These are phyloP conservation scores for Pholiota conissans DNA, from an alignment of 768 basidiomycete genomes.

Conservation along the genomic window DNA sequence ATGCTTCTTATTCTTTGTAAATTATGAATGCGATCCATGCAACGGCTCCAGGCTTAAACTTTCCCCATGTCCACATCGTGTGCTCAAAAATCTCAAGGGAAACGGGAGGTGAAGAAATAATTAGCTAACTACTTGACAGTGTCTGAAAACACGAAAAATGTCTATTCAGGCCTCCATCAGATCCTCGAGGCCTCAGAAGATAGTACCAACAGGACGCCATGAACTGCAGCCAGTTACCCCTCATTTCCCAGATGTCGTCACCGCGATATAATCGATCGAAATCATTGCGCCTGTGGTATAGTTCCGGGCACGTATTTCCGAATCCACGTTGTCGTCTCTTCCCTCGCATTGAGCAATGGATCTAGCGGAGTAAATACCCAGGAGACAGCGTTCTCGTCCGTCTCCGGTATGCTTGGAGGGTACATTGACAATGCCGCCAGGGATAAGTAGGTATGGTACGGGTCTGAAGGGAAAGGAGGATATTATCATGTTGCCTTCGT, in stretches of 20 bases:
- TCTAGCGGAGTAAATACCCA: slow-evolving; percentile 67
- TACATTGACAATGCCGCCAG: slow-evolving; percentile 79
- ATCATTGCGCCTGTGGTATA: not conserved
- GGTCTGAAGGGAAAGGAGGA: slow-evolving; percentile 51
- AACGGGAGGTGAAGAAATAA: not conserved
- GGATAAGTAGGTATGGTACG: slow-evolving; percentile 93
- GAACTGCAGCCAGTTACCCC: not conserved
- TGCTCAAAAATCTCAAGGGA: not conserved
- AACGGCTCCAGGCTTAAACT: too few relatives aligned
- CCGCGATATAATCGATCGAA: too few relatives aligned
- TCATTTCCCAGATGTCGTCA: too few relatives aligned
- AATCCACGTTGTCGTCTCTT: slow-evolving; percentile 69
- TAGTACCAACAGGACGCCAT: not conserved
- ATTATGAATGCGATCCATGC: too few relatives aligned
- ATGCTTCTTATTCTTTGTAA: too few relatives aligned
- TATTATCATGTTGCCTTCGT: not conserved
- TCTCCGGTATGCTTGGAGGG: slow-evolving; percentile 39
- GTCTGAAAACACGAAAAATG: not conserved
- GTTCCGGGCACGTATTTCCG: slow-evolving; percentile 49
- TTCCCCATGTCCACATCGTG: not conserved
- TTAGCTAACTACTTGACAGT: not conserved
- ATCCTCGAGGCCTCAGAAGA: not conserved
- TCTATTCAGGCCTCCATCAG: not conserved
- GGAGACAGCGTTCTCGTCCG: slow-evolving; percentile 28
- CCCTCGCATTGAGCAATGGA: slow-evolving; percentile 68